A percentile compares a stretch with the other conserved stretches of the same genome.
phyloP scores from a whole-genome alignment of 129 eudicot species.

The sunflower (Helianthus annuus) region DNA sequence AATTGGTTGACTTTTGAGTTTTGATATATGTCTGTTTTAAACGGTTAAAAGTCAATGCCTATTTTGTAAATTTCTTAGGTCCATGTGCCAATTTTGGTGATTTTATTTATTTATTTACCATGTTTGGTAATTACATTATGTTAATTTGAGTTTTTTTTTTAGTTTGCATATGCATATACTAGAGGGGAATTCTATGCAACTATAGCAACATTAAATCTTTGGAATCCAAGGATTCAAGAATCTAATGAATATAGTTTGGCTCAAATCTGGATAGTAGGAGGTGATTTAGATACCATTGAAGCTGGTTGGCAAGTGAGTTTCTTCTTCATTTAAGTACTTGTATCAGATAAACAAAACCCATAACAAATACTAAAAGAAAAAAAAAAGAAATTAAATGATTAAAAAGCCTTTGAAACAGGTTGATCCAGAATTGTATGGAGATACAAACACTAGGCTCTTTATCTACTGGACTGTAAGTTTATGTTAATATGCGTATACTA shows the following conservation, averaged over 20 bases:
- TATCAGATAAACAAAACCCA: background rate
- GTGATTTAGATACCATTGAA: conserved; percentile 84
- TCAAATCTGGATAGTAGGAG: conserved; percentile 76
- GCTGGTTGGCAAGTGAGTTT: conserved; percentile 90
- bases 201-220: conserved; percentile 81
- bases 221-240: conserved; percentile 76
- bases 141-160: conserved; percentile 32
- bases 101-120: too few relatives aligned
- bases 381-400: too few relatives aligned
- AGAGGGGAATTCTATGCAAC: conserved; percentile 77
- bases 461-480: conserved; percentile 89
- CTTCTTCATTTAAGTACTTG: background rate
- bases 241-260: conserved; percentile 75
- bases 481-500: background rate
- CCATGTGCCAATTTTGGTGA: too few relatives aligned
- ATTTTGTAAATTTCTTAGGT: too few relatives aligned
- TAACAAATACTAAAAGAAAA: too few relatives aligned
- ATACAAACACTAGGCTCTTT: conserved; percentile 78
- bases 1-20: too few relatives aligned
- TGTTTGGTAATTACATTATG: too few relatives aligned
- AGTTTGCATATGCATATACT: conserved; percentile 79
- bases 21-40: too few relatives aligned
- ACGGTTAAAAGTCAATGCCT: too few relatives aligned
- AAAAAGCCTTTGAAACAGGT: conserved; percentile 45
- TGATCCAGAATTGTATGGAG: conserved; percentile 73